Evolutionary conservation across 2,329 filamentous ascomycete genomes (phyloP), one percentile per base, ranked within the genome.

Genomic region (Aspergillus versicolor): DNA sequence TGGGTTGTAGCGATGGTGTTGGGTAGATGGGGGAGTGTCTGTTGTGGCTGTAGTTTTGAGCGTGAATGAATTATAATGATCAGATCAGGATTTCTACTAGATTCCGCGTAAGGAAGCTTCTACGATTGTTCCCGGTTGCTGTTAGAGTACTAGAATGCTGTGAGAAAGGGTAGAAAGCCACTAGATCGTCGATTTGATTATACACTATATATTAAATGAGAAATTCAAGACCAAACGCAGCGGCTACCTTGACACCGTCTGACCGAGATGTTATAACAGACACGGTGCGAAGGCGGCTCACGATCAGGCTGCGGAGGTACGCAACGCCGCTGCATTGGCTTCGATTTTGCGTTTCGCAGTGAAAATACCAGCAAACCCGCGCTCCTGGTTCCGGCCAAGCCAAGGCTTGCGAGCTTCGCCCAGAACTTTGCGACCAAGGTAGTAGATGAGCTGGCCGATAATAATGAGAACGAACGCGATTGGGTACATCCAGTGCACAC

Each of bases 401-500:
- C 57, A 59, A 15, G 57, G 57, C 44, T 56, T 59, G 9, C 52
- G 40, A 52, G 89, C 87, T 75, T 97, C 94, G 32, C 92, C 93
- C 50, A 97, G 77, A 56, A 90, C 83, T 70, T 86, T 88, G 56
- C 92, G 91, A 1, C 89, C 87, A 37, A 96, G 77, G 74, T 96
- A 97, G 76, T 99, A 99, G 45, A 91, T 82, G 48, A 92, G 81
- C 66, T 96, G 84, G 1, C 94, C 93, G 27, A 92, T 53, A 64
- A 99, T 86, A 73, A 99, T 97, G 64, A 92, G 81, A 9, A 96
- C 90, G 73, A 99, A 99, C 12, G 94, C 93, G 70, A 97, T 90
- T 5, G 94, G 93, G 76, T 99, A 99, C 77, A 97, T 82, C 81
- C 85, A 96, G 77, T 96, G 90, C 57, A 99, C 85, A 41, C 76